Conservation (phyloP, 2,329 filamentous ascomycete genomes). For the Mariannaea sp. region DNA sequence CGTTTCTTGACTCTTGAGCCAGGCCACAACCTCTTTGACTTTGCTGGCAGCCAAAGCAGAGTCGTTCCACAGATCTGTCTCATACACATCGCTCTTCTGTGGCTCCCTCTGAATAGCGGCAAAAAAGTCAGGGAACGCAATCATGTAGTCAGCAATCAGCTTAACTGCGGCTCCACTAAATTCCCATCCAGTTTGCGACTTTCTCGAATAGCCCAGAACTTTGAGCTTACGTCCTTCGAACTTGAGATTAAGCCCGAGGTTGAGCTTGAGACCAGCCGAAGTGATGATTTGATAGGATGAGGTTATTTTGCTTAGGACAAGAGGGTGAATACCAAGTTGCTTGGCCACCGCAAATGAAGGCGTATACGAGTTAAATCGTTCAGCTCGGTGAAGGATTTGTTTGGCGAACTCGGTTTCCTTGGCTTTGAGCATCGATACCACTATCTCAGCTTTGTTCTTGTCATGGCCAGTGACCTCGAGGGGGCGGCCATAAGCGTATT, state of each 20-base stretch:
- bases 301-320: slow-evolving; percentile 93
- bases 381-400: slow-evolving; percentile 71
- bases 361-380: slow-evolving; percentile 74
- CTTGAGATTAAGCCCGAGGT: slow-evolving; percentile 93
- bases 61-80: slow-evolving; percentile 83
- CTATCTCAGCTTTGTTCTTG: slow-evolving; percentile 76
- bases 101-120: slow-evolving; percentile 85
- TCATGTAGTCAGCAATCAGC: slow-evolving; percentile 87
- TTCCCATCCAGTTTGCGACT: slow-evolving; percentile 88
- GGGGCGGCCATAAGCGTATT: slow-evolving; percentile 89
- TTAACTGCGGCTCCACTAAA: slow-evolving; percentile 85
- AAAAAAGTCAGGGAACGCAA: slow-evolving; percentile 93
- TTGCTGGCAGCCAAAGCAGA: slow-evolving; percentile 72
- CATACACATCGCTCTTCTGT: slow-evolving; percentile 79
- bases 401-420: slow-evolving; percentile 83
- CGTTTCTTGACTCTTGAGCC: slow-evolving; percentile 89
- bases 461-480: slow-evolving; percentile 79
- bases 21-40: slow-evolving; percentile 91
- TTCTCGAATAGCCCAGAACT: slow-evolving; percentile 92
- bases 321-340: slow-evolving; percentile 77
- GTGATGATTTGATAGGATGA: slow-evolving; percentile 85
- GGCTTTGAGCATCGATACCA: slow-evolving; percentile 72
- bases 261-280: slow-evolving; percentile 81
- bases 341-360: slow-evolving; percentile 90
- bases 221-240: slow-evolving; percentile 96